phyloP scores from a whole-genome alignment of 2,329 filamentous ascomycete genomes.

The Elsinoe perseae region DNA sequence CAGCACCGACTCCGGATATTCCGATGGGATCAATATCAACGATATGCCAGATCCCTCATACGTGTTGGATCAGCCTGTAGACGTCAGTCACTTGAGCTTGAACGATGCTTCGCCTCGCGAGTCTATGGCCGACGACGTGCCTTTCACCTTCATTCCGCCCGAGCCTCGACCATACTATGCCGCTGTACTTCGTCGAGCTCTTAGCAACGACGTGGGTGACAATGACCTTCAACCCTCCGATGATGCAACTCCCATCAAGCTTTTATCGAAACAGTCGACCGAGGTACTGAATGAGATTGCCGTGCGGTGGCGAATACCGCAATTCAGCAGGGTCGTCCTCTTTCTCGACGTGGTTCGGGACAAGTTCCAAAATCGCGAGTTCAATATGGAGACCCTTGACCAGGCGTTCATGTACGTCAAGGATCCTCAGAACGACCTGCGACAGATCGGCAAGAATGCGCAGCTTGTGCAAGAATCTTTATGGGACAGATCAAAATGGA shows the following conservation, averaged over 20 bases:
- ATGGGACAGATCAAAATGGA: constrained; percentile 45
- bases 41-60: constrained; percentile 41
- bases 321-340: constrained; percentile 68
- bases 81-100: constrained; percentile 58
- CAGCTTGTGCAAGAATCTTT: constrained; percentile 35
- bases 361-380: constrained; percentile 77
- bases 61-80: constrained; percentile 59
- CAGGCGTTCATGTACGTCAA: constrained; percentile 77
- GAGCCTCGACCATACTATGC: constrained; percentile 79
- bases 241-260: constrained; percentile 43
- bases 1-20: constrained; percentile 33
- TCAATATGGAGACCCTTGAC: constrained; percentile 74
- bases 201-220: constrained; percentile 55
- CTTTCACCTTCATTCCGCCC: constrained; percentile 83
- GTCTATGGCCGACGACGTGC: constrained; percentile 41
- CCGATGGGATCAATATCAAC: constrained; percentile 30
- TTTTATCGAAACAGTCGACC: constrained; percentile 66
- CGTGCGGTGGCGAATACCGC: constrained; percentile 80
- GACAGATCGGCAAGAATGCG: constrained; percentile 51
- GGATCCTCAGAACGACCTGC: constrained; percentile 53
- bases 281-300: constrained; percentile 81
- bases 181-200: constrained; percentile 68
- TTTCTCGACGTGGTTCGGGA: constrained; percentile 78
- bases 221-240: constrained; percentile 44
- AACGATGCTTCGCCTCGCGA: constrained; percentile 40